Conservation (phyloP, 2,329 filamentous ascomycete species). For the Aureobasidium sp. region DNA sequence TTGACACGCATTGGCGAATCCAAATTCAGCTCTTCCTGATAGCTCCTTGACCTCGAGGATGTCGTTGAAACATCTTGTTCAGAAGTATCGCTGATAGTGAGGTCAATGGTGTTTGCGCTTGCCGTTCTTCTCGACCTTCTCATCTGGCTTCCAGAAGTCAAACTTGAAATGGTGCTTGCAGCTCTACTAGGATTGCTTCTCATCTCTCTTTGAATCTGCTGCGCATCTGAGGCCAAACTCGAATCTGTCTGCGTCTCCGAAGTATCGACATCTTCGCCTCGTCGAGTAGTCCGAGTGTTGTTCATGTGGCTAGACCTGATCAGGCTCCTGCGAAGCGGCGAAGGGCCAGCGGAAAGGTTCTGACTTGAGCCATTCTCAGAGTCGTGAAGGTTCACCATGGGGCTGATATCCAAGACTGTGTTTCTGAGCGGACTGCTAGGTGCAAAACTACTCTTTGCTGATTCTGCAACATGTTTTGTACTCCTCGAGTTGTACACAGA, state of each 20-base stretch:
- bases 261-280: background rate
- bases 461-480: background rate
- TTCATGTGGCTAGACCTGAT: constrained; percentile 20
- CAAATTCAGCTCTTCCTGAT: constrained; percentile 29
- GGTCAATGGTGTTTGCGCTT: background rate
- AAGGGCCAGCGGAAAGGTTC: constrained; percentile 14
- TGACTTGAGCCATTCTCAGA: background rate
- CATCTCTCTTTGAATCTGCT: constrained; percentile 23
- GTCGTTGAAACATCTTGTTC: constrained; percentile 5
- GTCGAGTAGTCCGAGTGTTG: constrained; percentile 3
- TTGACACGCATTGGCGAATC: constrained; percentile 28
- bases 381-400: constrained; percentile 15
- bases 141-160: background rate
- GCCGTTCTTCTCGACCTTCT: background rate
- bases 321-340: constrained; percentile 22
- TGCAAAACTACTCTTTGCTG: constrained; percentile 6
- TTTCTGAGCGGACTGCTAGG: constrained; percentile 15
- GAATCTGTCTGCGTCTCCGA: constrained; percentile 5
- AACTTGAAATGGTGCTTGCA: background rate
- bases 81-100: constrained; percentile 1
- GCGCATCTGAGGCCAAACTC: constrained; percentile 25
- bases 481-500: constrained; percentile 16
- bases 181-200: constrained; percentile 1
- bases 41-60: constrained; percentile 20
- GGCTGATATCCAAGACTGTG: constrained; percentile 18